These are phyloP conservation scores for Pythium myriotylum DNA, from an alignment of 352 stramenopile species.

Conservation along the genomic window DNA sequence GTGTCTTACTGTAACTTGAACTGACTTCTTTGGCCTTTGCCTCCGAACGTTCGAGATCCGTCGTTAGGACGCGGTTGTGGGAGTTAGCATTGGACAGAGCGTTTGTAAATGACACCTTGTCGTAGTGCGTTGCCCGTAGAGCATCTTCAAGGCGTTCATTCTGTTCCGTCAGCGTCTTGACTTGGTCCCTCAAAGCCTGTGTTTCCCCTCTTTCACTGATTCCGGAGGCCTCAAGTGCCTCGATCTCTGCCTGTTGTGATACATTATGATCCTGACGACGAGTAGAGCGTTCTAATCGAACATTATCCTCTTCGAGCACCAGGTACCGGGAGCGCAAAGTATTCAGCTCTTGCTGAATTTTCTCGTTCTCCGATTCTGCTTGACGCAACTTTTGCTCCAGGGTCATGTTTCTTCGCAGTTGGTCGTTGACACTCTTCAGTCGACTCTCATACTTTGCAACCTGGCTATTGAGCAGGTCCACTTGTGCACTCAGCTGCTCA, in stretches of 20 bases:
- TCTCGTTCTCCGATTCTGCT: constrained; percentile 48
- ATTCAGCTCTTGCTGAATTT: constrained; percentile 54
- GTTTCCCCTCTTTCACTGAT: background rate
- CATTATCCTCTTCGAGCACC: constrained; percentile 51
- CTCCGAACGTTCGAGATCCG: constrained; percentile 58
- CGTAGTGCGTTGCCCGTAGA: constrained; percentile 73
- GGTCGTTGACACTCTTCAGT: constrained; percentile 59
- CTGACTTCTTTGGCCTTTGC: constrained; percentile 52
- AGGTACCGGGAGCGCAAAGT: constrained; percentile 49
- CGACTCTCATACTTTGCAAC: constrained; percentile 82
- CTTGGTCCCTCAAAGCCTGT: constrained; percentile 49
- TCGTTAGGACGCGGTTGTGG: constrained; percentile 69
- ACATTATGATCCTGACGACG: constrained; percentile 1
- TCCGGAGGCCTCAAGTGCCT: background rate
- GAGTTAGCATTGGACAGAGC: constrained; percentile 76
- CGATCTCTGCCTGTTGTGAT: background rate
- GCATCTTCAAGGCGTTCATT: constrained; percentile 75
- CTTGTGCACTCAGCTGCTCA: constrained; percentile 67
- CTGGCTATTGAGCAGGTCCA: constrained; percentile 80
- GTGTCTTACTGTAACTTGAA: constrained; percentile 38
- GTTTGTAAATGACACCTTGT: constrained; percentile 86
- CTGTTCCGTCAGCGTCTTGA: constrained; percentile 52
- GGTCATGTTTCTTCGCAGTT: constrained; percentile 41
- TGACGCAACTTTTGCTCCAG: constrained; percentile 65
- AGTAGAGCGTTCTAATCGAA: constrained; percentile 26